phyloP scores from a whole-genome alignment of 192 early-diverging fungal species.

The Hyaloraphidium curvatum region DNA sequence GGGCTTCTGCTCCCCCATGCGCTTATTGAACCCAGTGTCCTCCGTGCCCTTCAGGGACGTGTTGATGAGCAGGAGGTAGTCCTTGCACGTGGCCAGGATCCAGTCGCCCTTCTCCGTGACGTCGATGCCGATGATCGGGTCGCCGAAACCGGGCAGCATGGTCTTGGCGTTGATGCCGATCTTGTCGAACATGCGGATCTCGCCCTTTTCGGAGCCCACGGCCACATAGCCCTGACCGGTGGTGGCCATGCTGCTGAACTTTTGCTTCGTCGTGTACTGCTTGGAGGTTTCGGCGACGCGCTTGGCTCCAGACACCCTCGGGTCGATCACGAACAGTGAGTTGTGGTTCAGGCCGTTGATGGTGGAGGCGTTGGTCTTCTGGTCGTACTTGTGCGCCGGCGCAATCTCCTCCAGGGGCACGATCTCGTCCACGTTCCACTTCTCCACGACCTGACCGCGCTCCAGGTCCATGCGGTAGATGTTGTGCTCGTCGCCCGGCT shows the following conservation, averaged over 20 bases:
- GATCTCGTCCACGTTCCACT: slow-evolving; percentile 70
- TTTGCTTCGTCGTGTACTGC: slow-evolving; percentile 44
- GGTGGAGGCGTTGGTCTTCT: slow-evolving; percentile 51
- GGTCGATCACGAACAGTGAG: slow-evolving; percentile 74
- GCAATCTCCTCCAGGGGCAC: slow-evolving; percentile 45
- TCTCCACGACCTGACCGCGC: slow-evolving; percentile 77
- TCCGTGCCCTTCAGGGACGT: slow-evolving; percentile 35
- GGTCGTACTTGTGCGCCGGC: slow-evolving; percentile 56
- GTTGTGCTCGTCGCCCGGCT: slow-evolving; percentile 41
- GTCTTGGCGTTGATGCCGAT: slow-evolving; percentile 72
- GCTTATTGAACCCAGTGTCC: slow-evolving; percentile 46
- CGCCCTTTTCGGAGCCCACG: slow-evolving; percentile 65
- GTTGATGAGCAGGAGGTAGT: slow-evolving; percentile 66
- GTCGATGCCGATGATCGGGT: slow-evolving; percentile 76
- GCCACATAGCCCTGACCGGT: slow-evolving; percentile 63
- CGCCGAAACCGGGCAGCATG: slow-evolving; percentile 62
- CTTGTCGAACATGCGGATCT: slow-evolving; percentile 67
- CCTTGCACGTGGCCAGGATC: slow-evolving; percentile 72
- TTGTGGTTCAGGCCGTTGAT: slow-evolving; percentile 66
- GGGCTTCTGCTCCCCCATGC: slow-evolving; percentile 37
- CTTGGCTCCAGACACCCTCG: slow-evolving; percentile 52
- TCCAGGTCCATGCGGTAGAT: slow-evolving; percentile 84
- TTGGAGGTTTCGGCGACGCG: slow-evolving; percentile 48
- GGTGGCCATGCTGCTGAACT: slow-evolving; percentile 54
- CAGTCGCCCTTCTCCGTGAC: slow-evolving; percentile 68